Evolutionary conservation across 306 rosid genomes (phyloP), one percentile per base, ranked within the genome.

Genomic region (Geum urbanum): DNA sequence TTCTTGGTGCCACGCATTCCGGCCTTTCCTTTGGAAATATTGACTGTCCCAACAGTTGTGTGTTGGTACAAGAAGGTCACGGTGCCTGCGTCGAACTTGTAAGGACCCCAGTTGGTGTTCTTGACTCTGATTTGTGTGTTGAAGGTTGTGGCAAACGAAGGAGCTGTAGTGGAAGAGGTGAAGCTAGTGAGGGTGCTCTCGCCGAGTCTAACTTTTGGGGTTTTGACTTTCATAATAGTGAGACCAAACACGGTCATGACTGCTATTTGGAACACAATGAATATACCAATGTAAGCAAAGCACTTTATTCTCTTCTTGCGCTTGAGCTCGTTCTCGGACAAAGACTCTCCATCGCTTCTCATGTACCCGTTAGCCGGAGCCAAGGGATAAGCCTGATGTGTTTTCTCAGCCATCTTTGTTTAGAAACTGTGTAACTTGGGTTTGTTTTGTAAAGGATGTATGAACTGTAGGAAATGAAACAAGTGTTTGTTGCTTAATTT

Each of bases 321-420:
- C 13, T 74, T 74, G 35, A 74, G 72, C 63, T 74, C 77, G 7
- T 55, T 48, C 0, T 46, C 24, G 16, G 77, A 65, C 20, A 53
- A 32, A 3, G 73, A 58, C n/a, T 79, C 79, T 35, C 16, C 59
- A 55, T 75, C 77, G 2, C 76, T 71, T 57, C 71, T 79, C 4
- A 46, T 7, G 53, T 49, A 18, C 4, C 64, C 79, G 24, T 79
- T 74, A 49, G 69, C 50, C 6, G 82, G 83, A 13, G 82, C 78
- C 37, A 32, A 32, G 4, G 37, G 37, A 39, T 53, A 67, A 5
- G 40, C 61, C 39, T 62, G 72, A 4, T 78, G 47, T 9, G 16
- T 54, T 47, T 55, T 63, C 67, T 73, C 78, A 0, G 77, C 66
- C 78, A 78, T 77, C 6, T 48, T 39, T 76, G 6, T 51, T 51